Base-by-base conservation (phyloP, 768 basidiomycete genomes). In the Tylopilus vinaceipallidus region DNA sequence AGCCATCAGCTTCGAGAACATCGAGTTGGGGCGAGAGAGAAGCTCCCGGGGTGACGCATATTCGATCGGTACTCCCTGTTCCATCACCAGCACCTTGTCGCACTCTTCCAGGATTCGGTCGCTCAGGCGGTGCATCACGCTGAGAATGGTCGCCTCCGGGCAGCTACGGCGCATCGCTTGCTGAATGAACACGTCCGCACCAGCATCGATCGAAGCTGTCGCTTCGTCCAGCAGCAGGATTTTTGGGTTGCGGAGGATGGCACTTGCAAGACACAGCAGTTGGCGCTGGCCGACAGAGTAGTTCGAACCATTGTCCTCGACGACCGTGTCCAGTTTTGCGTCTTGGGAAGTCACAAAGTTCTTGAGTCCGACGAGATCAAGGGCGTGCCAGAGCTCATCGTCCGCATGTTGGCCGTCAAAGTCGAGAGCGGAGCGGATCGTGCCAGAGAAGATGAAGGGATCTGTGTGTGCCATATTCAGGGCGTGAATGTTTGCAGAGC, bases 251-350 rank as follows among this genome's bases (percentile, higher is more conserved):
- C 67, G 60, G 1, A 68, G 54, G 52, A 66, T 62, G 35, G 64
- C 65, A 33, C 52, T 57, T 19, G 66, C 64, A 35, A 68, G 83
- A 14, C 90, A 89, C 23, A 98, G 65, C 10, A 95, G 71, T 70
- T 97, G 95, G 61, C 82, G 81, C 73, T 98, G 95, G 6, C 95
- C 95, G 35, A 95, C 95, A 55, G 88, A 91, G 54, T 93, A 70
- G 45, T 79, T 84, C 5, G 86, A 81, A 2, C 93, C 93, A 43
- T 79, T 82, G 37, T 76, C 81, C 2, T 91, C 90, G 4, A 97
- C 73, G 35, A 74, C 70, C 0, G 94, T 95, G 50, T 94, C 89
- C 56, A 60, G 62, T 55, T 53, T 95, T 93, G 3, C 91, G 88
- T 20, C 87, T 76, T 3, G 91, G 86, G 39, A 95, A 67, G 54